Base-by-base conservation (phyloP, 371 early-diverging fungal genomes). In the Rhizopus sp. region DNA sequence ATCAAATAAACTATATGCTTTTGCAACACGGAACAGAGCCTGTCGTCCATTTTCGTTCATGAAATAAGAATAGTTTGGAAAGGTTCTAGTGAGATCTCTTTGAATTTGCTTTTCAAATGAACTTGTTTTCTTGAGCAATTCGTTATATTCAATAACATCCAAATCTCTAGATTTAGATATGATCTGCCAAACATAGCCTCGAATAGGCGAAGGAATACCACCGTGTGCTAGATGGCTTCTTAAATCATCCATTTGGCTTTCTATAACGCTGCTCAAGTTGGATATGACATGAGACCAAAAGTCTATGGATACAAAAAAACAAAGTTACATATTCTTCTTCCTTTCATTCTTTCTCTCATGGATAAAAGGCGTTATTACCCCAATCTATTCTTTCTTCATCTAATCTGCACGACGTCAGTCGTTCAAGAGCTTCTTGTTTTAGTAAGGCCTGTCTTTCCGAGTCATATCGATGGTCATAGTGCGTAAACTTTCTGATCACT, bases 1-100 rank as follows among this genome's bases (percentile, higher is more conserved):
- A 73, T 98, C 97, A 60, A 92, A 96, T 23, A 94, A 59, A 38
- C 93, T 87, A 58, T 96, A 98, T 1, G 95, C 95, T 56, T 93
- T 94, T 37, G 94, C 79, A 8, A 98, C 86, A 55, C 90, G 88
- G 57, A 85, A 89, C 47, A 98, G 68, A 7, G 80, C 73, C 29
- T 46, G 46, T 46, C 46, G 16, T 7, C 46, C 46, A 15, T 78
- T 81, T 55, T 87, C 87, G 55, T 94, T 94, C 66, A 80, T 76
- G 65, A 95, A 95, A 69, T 87, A 85, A 15, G 82, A 83, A 45
- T 91, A 80, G 30, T 74, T 70, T 6, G 95, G 95, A 69, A 93
- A 95, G 12, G 95, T 94, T 39, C 95, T 75, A 33, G 92, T 83
- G 31, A 97, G 70, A 67, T 97, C 97, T 5, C 95, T 78, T 53